These are phyloP conservation scores for Claviceps digitariae DNA, from an alignment of 2,329 filamentous ascomycete genomes.

Conservation along the genomic window DNA sequence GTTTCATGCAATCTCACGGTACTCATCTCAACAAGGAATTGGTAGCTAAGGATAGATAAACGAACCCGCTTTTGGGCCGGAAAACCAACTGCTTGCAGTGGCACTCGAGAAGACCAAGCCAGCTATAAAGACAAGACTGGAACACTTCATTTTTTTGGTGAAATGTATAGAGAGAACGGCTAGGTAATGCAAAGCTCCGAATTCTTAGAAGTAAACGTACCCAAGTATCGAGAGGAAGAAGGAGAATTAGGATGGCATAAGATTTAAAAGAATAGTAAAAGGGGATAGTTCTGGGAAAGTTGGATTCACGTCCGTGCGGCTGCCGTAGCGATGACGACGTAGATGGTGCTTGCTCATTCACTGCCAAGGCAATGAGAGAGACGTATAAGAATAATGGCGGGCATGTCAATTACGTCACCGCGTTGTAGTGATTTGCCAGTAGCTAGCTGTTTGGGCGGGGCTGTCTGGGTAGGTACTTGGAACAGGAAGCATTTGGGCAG, in stretches of 20 bases:
- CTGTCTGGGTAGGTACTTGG: neutral
- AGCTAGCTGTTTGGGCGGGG: neutral
- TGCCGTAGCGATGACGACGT: conserved; percentile 1
- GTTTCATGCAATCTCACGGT: neutral
- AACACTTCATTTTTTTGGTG: conserved; percentile 71
- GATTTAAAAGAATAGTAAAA: neutral
- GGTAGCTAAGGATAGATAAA: neutral
- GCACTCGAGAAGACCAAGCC: conserved; percentile 58
- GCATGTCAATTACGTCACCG: conserved; percentile 10
- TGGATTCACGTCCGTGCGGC: neutral
- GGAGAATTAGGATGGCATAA: neutral
- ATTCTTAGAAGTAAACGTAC: too few relatives aligned
- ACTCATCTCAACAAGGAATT: neutral
- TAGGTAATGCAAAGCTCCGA: too few relatives aligned
- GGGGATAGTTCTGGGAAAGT: neutral
- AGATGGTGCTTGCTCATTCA: neutral
- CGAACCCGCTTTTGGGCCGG: conserved; percentile 61
- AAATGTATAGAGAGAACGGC: too few relatives aligned
- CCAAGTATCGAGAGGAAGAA: neutral
- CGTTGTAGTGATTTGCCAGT: neutral
- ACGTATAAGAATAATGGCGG: neutral
- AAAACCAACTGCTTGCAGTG: conserved; percentile 70
- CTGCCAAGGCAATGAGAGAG: neutral
- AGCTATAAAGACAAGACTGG: conserved; percentile 55
- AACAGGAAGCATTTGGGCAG: neutral